Base-by-base conservation (phyloP, 352 stramenopile genomes). In the Globisporangium nunn region DNA sequence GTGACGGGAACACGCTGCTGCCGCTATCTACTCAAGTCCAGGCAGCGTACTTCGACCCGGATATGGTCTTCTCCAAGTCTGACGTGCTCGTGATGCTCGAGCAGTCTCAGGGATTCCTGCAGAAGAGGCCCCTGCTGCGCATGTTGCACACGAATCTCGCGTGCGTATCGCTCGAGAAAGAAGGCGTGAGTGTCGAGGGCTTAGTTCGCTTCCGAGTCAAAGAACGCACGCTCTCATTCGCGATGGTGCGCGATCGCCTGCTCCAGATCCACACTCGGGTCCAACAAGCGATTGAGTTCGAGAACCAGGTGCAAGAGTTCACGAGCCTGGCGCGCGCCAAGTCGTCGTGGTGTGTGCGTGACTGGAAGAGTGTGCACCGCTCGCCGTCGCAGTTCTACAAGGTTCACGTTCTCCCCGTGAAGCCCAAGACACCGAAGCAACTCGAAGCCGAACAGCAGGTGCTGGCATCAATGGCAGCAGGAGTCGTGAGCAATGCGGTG, bases 311-410 rank as follows among this genome's bases (percentile, higher is more conserved):
- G 31, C 63, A 82, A 17, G 48, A 54, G 1, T 87, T 84, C 57
- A 66, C 74, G 30, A 53, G 54, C 14, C 67, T 77, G n/a, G 75
- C 77, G 3, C 65, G 64, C 33, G 64, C 67, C 14, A 70, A 66
- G 33, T 89, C 79, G 12, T 70, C 61, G 5, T 89, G 79, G 79
- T 87, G 79, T 52, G 76, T 87, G 12, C 75, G 74, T 17, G 67
- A 87, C 33, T 48, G 50, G 1, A 81, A 78, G 47, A 75, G 61
- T 45, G 67, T 83, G 14, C 66, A 72, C 41, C 58, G 57, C 6
- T 72, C 63, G 2, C 76, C 75, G 12, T 75, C 75, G 46, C 63
- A 74, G 56, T 69, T 79, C 18, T 89, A 89, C 28, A 58, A 56
- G 5, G 66, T 89, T 2, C 73, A 87, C 45, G 65, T 75, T 3